Evolutionary conservation across 331 rosid species (phyloP), one percentile per base, ranked within the genome.

Genomic region (Malus hybrid): DNA sequence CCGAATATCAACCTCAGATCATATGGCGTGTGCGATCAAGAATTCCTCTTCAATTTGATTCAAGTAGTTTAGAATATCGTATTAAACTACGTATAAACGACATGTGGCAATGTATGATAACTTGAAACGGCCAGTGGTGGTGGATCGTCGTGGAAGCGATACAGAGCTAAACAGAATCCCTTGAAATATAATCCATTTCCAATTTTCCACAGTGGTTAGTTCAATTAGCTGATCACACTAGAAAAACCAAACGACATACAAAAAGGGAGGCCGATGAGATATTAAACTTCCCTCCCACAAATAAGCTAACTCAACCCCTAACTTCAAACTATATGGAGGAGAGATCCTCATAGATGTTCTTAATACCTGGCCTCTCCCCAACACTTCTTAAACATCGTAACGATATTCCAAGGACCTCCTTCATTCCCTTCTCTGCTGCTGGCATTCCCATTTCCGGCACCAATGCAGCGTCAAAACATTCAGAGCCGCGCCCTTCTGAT

Each of bases 291-390:
- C 70, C 61, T 24, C 94, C 88, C 88, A 79, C 80, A 59, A 65
- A 63, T 31, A 66, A 79, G 80, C 80, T 80, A 80, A 64, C 10
- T 69, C 32, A 80, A 56, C 63, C 70, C 65, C 73, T 76, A 52
- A 52, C 20, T 2, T 52, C 19, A 16, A 29, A 69, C 90, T 95
- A 95, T 82, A 95, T 85, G 57, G 99, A 92, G 44, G 99, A 95
- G 76, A 95, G 94, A 78, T 95, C 99, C 80, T 95, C 99, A 73
- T 95, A 95, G 76, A 92, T 86, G 48, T 93, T 92, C 87, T 90
- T 95, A 86, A 92, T 95, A 36, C 98, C 98, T 55, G 97, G 98
- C 77, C 99, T 86, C 81, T 92, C 98, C 0, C 97, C 90, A 28
- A 92, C 87, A 0, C 91, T 84, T 16, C 99, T 75, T 62, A 92